Base-by-base conservation (phyloP, 2,329 filamentous ascomycete genomes). In the Sarocladiaceae sp. region DNA sequence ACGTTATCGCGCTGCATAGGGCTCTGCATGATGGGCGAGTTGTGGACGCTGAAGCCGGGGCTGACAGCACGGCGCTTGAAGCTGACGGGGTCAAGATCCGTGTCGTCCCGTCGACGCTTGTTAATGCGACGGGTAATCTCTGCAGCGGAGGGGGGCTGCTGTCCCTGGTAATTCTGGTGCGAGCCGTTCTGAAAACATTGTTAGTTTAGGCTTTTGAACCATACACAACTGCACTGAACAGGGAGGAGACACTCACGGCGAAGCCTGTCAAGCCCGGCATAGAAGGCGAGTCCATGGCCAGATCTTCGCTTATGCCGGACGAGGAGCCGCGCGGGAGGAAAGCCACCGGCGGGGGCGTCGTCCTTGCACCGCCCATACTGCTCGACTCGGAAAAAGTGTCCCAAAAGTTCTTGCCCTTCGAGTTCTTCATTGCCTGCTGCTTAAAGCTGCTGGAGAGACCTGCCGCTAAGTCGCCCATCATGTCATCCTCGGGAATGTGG, bases 51-150 rank as follows among this genome's bases (percentile, higher is more conserved):
- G 73, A 96, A 82, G 13, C 90, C 88, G 1, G 91, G 91, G 47
- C 86, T 93, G 2, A 97, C 91, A 19, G 91, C 91, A 33, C 91
- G 80, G 13, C 91, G 79, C 66, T 97, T 97, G 69, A 96, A 90
- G 49, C 83, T 86, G 31, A 82, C 76, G 2, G 87, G 83, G 59
- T 97, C 90, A 46, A 95, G 84, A 56, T 96, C 90, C 56, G 95
- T 89, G 50, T 96, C 91, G 45, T 89, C 77, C 18, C 88, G 79
- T n/a, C 91, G 82, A 61, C 91, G 93, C 61, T 77, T 80, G 60
- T 86, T 83, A 44, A 88, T 82, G 49, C 88, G 85, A 7, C 87
- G 76, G 4, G 85, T 85, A 42, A 91, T 79, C 55, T 93, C 86
- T 10, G 84, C 80, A 1, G 83, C 78, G 0, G 76, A 83, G 0